Evolutionary conservation across 73 alveolate species (phyloP), one percentile per base, ranked within the genome.

Genomic region (Stentor coeruleus): DNA sequence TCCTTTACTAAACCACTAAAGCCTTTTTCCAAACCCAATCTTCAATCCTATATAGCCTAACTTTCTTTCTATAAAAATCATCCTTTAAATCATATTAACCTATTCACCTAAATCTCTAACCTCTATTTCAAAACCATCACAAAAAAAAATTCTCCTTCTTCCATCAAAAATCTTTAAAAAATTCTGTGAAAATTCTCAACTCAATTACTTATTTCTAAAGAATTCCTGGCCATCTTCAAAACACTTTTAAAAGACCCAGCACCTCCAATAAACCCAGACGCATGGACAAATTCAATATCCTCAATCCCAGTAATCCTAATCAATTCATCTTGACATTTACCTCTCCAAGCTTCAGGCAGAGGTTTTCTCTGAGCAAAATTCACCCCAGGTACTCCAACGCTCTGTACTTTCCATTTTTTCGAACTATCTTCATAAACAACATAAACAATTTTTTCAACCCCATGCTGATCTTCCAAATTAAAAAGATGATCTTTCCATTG

Each of bases 211-310:
- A n/a, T n/a, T 66, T 2, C 37, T 66, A 66, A 20, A 31, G 49
- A 28, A 0, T 20, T 40, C 37, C 79, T 66, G 15, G 92, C 96
- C 92, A 91, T 89, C 74, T 91, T 89, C 14, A 91, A 31, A 40
- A 88, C 93, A 38, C 88, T 85, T 86, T 91, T 95, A 2, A 58
- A 39, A 3, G 82, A 76, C 84, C 84, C 74, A 0, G 97, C 95
- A 74, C 96, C 95, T 11, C 97, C 96, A 58, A 94, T 85, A 80
- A 94, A 94, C 77, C 98, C 98, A 66, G 92, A 66, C 58, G 74
- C 91, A 77, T 94, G 98, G 2, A 87, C 96, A 81, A 94, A 94
- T n/a, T 59, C 90, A 31, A 85, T 80, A 58, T 88, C 92, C 38
- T 87, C 76, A 15, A 92, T 15, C 37, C 94, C 95, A 31, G 89